These are phyloP conservation scores for Phytophthora meadii DNA, from an alignment of 352 stramenopile species.

Conservation along the genomic window DNA sequence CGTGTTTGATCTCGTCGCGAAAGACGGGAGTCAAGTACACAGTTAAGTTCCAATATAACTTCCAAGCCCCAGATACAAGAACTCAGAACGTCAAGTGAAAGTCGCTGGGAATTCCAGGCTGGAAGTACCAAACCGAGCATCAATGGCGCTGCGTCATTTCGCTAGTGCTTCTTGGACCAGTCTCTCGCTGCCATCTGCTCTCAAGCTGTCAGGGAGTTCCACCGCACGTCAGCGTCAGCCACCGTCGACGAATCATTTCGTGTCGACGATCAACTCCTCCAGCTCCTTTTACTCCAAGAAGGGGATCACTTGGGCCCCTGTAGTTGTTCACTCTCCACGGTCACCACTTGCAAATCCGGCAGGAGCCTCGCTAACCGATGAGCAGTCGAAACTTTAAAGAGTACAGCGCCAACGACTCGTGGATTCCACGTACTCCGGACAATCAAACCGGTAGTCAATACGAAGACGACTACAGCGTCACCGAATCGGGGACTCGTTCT, in stretches of 20 bases:
- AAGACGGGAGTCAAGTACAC: too few relatives aligned
- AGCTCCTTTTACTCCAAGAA: not conserved
- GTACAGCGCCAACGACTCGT: slow-evolving; percentile 12
- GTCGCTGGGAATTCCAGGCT: too few relatives aligned
- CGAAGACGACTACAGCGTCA: slow-evolving; percentile 28
- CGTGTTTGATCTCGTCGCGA: too few relatives aligned
- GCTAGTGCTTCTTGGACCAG: not conserved
- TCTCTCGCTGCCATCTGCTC: slow-evolving; percentile 9
- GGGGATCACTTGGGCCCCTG: slow-evolving; percentile 20
- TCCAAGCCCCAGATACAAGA: too few relatives aligned
- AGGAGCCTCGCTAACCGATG: slow-evolving; percentile 13
- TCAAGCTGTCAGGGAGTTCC: slow-evolving; percentile 25
- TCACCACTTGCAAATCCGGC: slow-evolving; percentile 34
- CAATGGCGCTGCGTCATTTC: not conserved
- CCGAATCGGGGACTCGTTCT: slow-evolving; percentile 21
- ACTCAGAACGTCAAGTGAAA: too few relatives aligned
- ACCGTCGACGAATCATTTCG: slow-evolving; percentile 23
- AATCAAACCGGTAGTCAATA: slow-evolving; percentile 25
- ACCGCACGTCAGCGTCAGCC: slow-evolving; percentile 28
- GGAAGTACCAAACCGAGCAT: too few relatives aligned
- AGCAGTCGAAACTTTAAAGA: slow-evolving; percentile 20
- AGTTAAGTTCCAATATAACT: too few relatives aligned
- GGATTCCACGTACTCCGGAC: slow-evolving; percentile 13
- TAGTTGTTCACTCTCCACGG: slow-evolving; percentile 1
- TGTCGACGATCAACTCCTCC: slow-evolving; percentile 11